Evolutionary conservation across 345 rosid genomes (phyloP).

Genomic region (Nasturtium officinale): DNA sequence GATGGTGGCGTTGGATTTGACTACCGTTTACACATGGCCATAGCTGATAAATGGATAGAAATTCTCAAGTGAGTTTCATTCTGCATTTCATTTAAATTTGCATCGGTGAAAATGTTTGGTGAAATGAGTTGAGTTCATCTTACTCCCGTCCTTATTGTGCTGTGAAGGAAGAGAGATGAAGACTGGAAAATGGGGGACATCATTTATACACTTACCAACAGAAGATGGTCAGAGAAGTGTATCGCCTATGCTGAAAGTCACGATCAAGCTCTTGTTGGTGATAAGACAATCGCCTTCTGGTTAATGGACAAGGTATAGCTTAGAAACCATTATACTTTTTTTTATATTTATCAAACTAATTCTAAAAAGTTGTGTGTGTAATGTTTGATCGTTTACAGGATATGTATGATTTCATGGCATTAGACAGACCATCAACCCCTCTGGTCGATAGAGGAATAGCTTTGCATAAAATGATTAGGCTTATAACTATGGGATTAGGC

Average conservation of each 20-base stretch:
- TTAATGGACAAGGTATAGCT: constrained; percentile 89
- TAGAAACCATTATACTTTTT: background rate
- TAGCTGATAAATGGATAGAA: constrained; percentile 98
- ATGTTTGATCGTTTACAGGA: constrained; percentile 55
- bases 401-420: constrained; percentile 98
- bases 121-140: background rate
- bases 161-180: constrained; percentile 83
- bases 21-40: constrained; percentile 96
- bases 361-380: background rate
- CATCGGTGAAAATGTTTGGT: constrained; percentile 16
- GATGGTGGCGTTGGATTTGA: constrained; percentile 99
- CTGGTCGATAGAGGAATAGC: constrained; percentile 94
- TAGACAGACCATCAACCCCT: constrained; percentile 82
- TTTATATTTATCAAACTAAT: background rate
- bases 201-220: constrained; percentile 69
- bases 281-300: constrained; percentile 98
- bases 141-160: constrained; percentile 25
- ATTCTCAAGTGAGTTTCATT: constrained; percentile 65
- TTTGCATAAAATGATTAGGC: constrained; percentile 95
- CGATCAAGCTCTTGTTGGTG: constrained; percentile 99
- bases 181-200: constrained; percentile 87
- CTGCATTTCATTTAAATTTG: constrained; percentile 6
- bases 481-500: constrained; percentile 93
- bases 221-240: constrained; percentile 94
- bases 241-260: constrained; percentile 94